Evolutionary conservation across 306 rosid genomes (phyloP).

Genomic region (Abrus precatorius): DNA sequence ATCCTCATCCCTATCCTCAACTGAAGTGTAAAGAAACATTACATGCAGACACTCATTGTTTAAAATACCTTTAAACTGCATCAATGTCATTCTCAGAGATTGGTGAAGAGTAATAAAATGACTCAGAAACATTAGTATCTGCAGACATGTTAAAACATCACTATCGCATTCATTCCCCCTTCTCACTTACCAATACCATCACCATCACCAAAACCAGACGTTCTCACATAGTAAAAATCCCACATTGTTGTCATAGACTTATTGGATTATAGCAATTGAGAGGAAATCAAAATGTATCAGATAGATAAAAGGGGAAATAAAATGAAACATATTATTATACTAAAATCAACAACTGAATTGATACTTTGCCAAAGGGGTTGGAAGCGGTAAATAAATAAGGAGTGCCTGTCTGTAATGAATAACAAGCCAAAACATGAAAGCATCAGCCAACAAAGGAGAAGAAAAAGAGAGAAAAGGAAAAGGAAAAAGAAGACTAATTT

Average conservation of each 20-base stretch:
- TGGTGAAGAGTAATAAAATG: neutral
- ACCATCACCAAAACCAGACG: neutral
- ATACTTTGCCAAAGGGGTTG: neutral
- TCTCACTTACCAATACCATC: neutral
- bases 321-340: slow-evolving; percentile 31
- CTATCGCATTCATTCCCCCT: neutral
- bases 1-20: neutral
- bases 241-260: neutral
- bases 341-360: neutral
- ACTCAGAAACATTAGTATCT: slow-evolving; percentile 10
- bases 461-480: slow-evolving; percentile 14
- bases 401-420: neutral
- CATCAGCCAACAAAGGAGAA: neutral
- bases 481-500: neutral
- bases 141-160: neutral
- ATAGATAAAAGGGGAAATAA: neutral
- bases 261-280: neutral
- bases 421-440: slow-evolving; percentile 29
- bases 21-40: neutral
- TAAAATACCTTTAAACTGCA: slow-evolving; percentile 8
- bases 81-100: neutral
- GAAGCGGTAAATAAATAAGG: slow-evolving; percentile 5
- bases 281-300: neutral
- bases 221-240: slow-evolving; percentile 46
- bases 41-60: neutral